A percentile compares a stretch with the other conserved stretches of the same genome.
These are phyloP conservation scores for Plenodomus biglobosus DNA, from an alignment of 2,329 filamentous ascomycete genomes.

Conservation along the genomic window DNA sequence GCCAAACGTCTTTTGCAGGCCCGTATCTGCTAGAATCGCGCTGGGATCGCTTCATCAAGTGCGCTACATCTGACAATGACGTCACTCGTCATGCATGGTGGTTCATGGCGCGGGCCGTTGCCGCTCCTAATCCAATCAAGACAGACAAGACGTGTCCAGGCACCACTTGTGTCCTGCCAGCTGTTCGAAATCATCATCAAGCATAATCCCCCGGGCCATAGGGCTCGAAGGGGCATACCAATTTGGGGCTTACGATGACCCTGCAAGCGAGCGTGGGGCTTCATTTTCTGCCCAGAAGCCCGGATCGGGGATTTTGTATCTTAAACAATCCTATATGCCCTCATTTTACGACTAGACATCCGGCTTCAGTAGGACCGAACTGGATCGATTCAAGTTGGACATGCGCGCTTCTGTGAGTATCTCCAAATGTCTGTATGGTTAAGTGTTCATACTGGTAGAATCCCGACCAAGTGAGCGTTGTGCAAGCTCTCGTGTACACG, in stretches of 20 bases:
- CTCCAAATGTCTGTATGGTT: not conserved
- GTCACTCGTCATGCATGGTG: conserved; percentile 26
- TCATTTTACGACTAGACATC: conserved; percentile 16
- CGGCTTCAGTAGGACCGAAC: conserved; percentile 12
- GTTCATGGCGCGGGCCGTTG: conserved; percentile 31
- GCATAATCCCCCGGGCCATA: conserved; percentile 23
- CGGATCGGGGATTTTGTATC: conserved; percentile 14
- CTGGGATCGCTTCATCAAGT: conserved; percentile 4
- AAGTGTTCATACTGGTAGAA: conserved; percentile 23
- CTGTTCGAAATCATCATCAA: conserved; percentile 40
- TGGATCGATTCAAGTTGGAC: conserved; percentile 10
- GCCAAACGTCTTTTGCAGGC: not conserved
- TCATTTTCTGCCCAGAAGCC: conserved; percentile 14
- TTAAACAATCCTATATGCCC: conserved; percentile 19
- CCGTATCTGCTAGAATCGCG: conserved; percentile 7
- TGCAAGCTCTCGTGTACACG: conserved; percentile 37
- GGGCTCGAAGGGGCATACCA: conserved; percentile 10
- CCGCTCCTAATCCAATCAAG: conserved; percentile 27
- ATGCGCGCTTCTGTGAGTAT: conserved; percentile 33
- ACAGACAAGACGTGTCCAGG: conserved; percentile 8
- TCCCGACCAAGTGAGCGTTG: conserved; percentile 31
- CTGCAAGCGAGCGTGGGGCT: conserved; percentile 22
- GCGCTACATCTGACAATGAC: conserved; percentile 17
- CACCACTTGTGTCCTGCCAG: conserved; percentile 41
- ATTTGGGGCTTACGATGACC: conserved; percentile 15